Base-by-base conservation (phyloP, 2,329 filamentous ascomycete species). In the Ophiostoma fasciatum region DNA sequence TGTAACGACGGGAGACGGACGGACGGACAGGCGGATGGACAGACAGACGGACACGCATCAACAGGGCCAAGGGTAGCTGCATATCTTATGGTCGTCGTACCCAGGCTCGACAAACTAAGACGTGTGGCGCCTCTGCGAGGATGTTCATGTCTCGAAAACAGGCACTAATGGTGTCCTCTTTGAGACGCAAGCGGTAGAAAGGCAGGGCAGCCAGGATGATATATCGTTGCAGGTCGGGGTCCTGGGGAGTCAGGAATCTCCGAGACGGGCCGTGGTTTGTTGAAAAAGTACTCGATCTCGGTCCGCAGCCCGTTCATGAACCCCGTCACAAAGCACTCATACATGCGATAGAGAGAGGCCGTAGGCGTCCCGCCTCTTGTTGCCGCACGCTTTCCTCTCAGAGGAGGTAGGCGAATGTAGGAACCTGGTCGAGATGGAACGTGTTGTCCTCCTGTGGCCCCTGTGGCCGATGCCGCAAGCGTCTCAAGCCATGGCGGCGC, bases 201-300 rank as follows among this genome's bases (percentile, higher is more conserved):
- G 33, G 33, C 8, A 35, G 33, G n/a, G 21, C 25, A 15, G 33
- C n/a, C 33, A 35, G 21, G 17, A 35, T 35, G 26, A 26, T 26
- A 29, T 35, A 35, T 14, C 33, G 33, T 17, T 35, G 33, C 4
- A 17, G 33, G 26, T 35, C 33, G 12, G 33, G 33, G 26, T 35
- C 33, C 25, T 22, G 3, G 17, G 33, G 33, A n/a, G 33, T 35
- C 33, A 6, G 33, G 33, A 17, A 35, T 35, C 18, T 21, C 33
- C 12, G 33, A 28, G 17, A 35, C 33, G 5, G 33, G 33, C 33
- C 33, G 29, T 3, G 33, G 25, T n/a, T 18, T 35, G 33, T 29
- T 28, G 26, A 35, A 35, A 17, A 33, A 33, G 31, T 23, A 21
- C 21, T 31, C 29, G 29, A 31, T 31, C 29, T 31, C 29, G 13